These are phyloP conservation scores for Amesomyces nigricolor DNA, from an alignment of 2,329 filamentous ascomycete species.

Conservation along the genomic window DNA sequence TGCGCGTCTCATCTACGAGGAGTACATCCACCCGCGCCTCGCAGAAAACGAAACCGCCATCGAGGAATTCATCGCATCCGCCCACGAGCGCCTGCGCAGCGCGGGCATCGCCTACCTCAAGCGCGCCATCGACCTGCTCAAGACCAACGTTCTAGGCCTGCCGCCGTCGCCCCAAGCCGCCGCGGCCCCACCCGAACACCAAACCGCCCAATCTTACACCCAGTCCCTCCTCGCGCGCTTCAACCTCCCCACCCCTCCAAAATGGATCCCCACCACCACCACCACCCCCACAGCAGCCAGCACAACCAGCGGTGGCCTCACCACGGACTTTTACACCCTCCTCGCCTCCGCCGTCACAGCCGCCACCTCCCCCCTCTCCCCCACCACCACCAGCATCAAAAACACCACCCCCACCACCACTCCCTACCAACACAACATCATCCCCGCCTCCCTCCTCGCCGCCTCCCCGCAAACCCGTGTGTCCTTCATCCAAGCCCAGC, in stretches of 20 bases:
- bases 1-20: constrained; percentile 77
- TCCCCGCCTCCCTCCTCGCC: constrained; percentile 60
- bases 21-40: constrained; percentile 82
- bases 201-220: constrained; percentile 56
- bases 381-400: constrained; percentile 1
- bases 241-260: constrained; percentile 63
- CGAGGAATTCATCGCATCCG: constrained; percentile 78
- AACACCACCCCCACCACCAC: constrained; percentile 30
- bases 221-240: constrained; percentile 81
- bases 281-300: neutral
- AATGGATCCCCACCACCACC: constrained; percentile 41
- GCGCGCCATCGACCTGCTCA: constrained; percentile 63
- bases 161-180: constrained; percentile 47
- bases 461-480: constrained; percentile 59
- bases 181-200: constrained; percentile 34
- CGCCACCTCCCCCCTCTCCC: constrained; percentile 41
- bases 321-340: constrained; percentile 67
- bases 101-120: constrained; percentile 73
- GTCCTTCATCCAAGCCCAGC: constrained; percentile 70
- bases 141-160: constrained; percentile 73
- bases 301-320: constrained; percentile 17
- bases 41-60: constrained; percentile 81
- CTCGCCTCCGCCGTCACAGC: constrained; percentile 69
- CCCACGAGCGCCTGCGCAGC: constrained; percentile 71
- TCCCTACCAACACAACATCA: constrained; percentile 42